These are phyloP conservation scores for Puccinellia tenuiflora DNA, from an alignment of 176 grass and related monocot genomes.

Conservation along the genomic window DNA sequence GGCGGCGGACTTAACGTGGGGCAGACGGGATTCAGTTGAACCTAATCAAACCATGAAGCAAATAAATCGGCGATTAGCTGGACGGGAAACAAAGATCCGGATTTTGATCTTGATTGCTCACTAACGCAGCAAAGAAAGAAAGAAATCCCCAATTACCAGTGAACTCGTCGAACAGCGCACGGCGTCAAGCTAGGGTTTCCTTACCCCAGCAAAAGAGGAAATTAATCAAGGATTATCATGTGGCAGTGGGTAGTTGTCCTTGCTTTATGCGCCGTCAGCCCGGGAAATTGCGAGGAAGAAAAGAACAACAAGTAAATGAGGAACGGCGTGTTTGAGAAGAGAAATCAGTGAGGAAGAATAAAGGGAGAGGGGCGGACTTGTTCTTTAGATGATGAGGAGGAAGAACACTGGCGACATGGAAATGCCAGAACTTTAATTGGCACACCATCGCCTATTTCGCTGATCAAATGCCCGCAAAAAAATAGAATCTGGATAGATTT, in stretches of 20 bases:
- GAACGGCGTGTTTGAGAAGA: background rate
- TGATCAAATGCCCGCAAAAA: background rate
- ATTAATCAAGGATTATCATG: background rate
- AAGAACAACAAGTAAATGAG: background rate
- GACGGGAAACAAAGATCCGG: background rate
- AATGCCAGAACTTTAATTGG: background rate
- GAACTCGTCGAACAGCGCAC: background rate
- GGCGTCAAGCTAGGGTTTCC: constrained; percentile 4
- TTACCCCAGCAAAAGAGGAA: constrained; percentile 4
- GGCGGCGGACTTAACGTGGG: constrained; percentile 9
- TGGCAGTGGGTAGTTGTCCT: background rate
- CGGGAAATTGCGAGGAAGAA: background rate
- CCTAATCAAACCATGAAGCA: background rate
- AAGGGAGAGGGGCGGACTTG: background rate
- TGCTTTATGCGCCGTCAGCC: background rate
- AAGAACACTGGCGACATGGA: background rate
- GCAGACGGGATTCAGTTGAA: background rate
- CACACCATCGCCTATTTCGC: background rate
- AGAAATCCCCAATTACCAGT: too few species aligned
- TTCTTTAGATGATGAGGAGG: background rate
- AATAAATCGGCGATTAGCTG: background rate
- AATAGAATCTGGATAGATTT: background rate
- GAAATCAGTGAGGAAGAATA: background rate
- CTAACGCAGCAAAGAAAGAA: background rate
- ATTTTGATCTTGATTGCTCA: background rate